Evolutionary conservation across 108 stramenopile genomes (phyloP), one percentile per base, ranked within the genome.

Genomic region (Conticribra guillardii): DNA sequence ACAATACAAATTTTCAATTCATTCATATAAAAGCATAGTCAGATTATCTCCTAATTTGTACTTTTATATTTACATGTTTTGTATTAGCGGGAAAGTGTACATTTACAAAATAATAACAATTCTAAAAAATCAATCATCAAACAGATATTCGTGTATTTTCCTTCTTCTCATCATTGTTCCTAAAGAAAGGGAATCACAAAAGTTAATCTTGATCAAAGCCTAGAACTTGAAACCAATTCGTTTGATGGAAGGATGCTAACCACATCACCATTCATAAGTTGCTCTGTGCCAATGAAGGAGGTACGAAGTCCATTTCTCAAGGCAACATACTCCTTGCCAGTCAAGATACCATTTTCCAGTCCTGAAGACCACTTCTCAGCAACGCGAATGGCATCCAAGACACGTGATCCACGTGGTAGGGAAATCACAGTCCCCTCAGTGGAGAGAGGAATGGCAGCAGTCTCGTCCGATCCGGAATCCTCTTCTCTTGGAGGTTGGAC

Each of bases 341-440:
- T 69, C 33, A 16, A 22, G 68, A 44, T 50, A 32, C 71, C 32
- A 67, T 51, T 55, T 32, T 47, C 9, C 24, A 57, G 26, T 2
- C 60, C 28, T 32, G 63, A 65, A 33, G 41, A 68, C 62, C 54
- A 61, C 34, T 70, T 76, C 16, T 86, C 88, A 19, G 75, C 71
- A 44, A 85, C 71, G 9, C 87, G 85, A 37, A 92, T 60, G 17
- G 85, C 91, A 79, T 89, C 91, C 37, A 92, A 62, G 24, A 92
- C 83, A 31, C 82, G 75, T n/a, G 91, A 82, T 59, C 91, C 91
- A 27, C 85, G 73, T 0, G 91, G 91, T 7, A 92, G 69, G 22
- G 88, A 83, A 47, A 92, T 37, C 3, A 92, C 84, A 22, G 80
- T 83, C 17, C 89, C 89, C 29, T 83, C 61, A 21, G 48, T 46